Conservation (phyloP, 371 early-diverging fungal species). For the Circinella minor region DNA sequence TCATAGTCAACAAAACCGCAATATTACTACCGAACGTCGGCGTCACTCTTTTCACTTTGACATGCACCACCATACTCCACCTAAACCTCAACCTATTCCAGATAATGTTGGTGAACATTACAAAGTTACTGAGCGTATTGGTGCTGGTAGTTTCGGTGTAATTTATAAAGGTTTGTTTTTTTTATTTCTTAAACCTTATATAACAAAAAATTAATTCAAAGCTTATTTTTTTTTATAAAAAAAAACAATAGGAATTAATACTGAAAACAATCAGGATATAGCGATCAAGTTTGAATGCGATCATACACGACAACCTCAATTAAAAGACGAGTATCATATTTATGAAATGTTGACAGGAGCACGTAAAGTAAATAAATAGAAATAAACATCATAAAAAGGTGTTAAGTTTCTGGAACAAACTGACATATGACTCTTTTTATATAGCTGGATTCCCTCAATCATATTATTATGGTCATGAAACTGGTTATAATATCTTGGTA, state of each 20-base stretch:
- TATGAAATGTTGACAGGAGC: constrained; percentile 15
- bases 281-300: constrained; percentile 21
- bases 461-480: constrained; percentile 93
- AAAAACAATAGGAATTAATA: constrained; percentile 8
- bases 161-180: constrained; percentile 19
- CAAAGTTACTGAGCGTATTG: constrained; percentile 10
- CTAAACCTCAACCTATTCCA: constrained; percentile 10
- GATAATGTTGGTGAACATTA: constrained; percentile 13
- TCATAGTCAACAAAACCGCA: neutral
- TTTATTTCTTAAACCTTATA: constrained; percentile 8
- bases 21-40: neutral
- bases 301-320: constrained; percentile 10
- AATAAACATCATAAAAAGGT: too few relatives aligned
- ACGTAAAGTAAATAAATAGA: constrained; percentile 11
- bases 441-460: constrained; percentile 81
- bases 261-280: constrained; percentile 11
- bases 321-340: constrained; percentile 16
- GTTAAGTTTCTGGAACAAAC: neutral
- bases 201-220: too few relatives aligned
- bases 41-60: neutral
- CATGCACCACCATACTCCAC: constrained; percentile 6
- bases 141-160: constrained; percentile 27
- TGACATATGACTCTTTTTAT: neutral
- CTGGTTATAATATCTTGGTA: constrained; percentile 86
- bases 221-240: too few relatives aligned